Evolutionary conservation across 768 basidiomycete species (phyloP).

Genomic region (Multifurca ochricompacta): DNA sequence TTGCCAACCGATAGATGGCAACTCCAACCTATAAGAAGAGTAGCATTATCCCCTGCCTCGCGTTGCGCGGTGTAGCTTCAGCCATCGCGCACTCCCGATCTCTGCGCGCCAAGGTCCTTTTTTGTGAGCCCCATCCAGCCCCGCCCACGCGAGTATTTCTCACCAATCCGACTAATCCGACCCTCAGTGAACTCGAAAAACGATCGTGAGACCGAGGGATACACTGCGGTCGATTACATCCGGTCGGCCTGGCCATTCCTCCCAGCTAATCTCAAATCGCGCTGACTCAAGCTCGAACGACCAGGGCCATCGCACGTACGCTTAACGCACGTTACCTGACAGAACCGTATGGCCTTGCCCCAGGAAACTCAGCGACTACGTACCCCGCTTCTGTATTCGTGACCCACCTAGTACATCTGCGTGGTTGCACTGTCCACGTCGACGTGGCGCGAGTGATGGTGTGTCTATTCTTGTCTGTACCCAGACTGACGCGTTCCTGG

Average conservation of each 20-base stretch:
- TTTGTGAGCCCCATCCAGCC: constrained; percentile 45
- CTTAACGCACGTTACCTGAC: constrained; percentile 54
- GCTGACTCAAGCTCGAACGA: constrained; percentile 4
- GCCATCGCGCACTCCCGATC: constrained; percentile 67
- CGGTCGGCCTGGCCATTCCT: constrained; percentile 35
- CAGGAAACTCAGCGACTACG: constrained; percentile 43
- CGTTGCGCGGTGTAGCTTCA: constrained; percentile 69
- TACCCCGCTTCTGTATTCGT: constrained; percentile 77
- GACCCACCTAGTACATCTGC: constrained; percentile 76
- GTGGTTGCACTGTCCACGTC: constrained; percentile 52
- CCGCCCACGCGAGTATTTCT: constrained; percentile 1
- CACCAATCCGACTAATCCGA: neutral
- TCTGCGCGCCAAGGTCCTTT: constrained; percentile 74
- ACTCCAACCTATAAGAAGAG: neutral
- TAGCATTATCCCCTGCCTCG: constrained; percentile 88
- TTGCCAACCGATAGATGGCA: neutral
- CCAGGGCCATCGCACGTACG: constrained; percentile 60
- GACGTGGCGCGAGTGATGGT: constrained; percentile 58
- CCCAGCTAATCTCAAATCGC: constrained; percentile 4
- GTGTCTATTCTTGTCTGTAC: constrained; percentile 24
- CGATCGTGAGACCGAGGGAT: constrained; percentile 85
- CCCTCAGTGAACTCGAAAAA: constrained; percentile 74
- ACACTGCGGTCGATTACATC: constrained; percentile 80
- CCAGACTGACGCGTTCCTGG: neutral
- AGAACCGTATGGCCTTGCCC: constrained; percentile 43